Base-by-base conservation (phyloP, 148 eudicot genomes). In the Vaccinium myrtillus region DNA sequence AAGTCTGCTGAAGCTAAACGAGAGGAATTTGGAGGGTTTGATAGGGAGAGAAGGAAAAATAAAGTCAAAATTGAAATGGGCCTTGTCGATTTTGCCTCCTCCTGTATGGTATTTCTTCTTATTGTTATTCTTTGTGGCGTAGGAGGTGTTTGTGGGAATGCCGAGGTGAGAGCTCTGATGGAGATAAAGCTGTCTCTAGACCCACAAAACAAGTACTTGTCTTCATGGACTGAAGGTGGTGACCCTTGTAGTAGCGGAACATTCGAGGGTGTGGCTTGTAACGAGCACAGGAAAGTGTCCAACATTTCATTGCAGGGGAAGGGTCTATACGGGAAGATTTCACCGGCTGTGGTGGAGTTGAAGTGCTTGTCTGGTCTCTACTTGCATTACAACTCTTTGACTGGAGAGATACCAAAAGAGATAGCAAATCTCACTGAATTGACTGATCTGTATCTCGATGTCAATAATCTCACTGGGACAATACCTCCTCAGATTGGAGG, bases 181-280 rank as follows among this genome's bases (percentile, higher is more conserved):
- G 91, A 94, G 18, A 78, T 96, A 27, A 96, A 94, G 87, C 79
- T 95, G 1, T 85, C 92, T 51, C 83, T 96, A 49, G 99, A 96
- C 92, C 99, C 99, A 18, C 83, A 54, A 50, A 92, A 91, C 90
- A 91, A 89, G 86, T 19, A 82, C 85, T 86, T 96, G 75, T 81
- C 78, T 1, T 86, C 99, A 6, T 96, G 99, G 99, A 58, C 87
- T 16, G 50, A 13, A 55, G 80, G 78, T 74, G 95, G 95, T 23
- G 97, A 96, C 88, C 99, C 97, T 12, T 96, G 99, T 76, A 92
- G 98, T 77, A 92, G 89, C 67, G 74, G 43, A 27, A 21, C 91
- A 2, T 94, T 96, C 32, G 87, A 83, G 75, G 99, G 99, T 53
- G 95, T 96, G 39, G 95, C 92, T n/a, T 96, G 99, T 69, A 94